These are phyloP conservation scores for Sporothrix mexicana DNA, from an alignment of 2,329 filamentous ascomycete genomes.

Conservation along the genomic window DNA sequence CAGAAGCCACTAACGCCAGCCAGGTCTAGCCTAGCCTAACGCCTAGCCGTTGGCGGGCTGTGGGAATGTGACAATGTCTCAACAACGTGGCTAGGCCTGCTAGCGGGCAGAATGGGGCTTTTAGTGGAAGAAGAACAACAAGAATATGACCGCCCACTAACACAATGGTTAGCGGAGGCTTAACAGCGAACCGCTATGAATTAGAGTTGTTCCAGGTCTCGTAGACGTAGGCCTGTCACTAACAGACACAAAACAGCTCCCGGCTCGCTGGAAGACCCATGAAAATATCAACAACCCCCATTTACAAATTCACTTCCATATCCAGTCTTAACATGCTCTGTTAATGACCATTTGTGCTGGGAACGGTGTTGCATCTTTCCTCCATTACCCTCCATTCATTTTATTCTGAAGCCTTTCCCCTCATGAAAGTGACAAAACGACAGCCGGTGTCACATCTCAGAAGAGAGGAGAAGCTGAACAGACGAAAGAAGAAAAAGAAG, in stretches of 20 bases:
- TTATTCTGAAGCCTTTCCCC: not conserved
- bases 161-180: no score
- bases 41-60: not conserved
- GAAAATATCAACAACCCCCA: not conserved
- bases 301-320: not conserved
- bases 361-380: not conserved
- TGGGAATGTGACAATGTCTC: not conserved
- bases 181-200: no score
- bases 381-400: not conserved
- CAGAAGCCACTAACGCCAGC: no score
- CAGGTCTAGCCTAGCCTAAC: no score
- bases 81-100: slow-evolving; percentile 22
- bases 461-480: not conserved
- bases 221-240: not conserved
- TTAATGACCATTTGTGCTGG: slow-evolving; percentile 6
- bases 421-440: not conserved
- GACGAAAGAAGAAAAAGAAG: not conserved
- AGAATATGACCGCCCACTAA: no score
- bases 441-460: slow-evolving; percentile 19
- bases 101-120: not conserved
- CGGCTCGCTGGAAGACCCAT: not conserved
- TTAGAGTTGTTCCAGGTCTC: no score
- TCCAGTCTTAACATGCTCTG: slow-evolving; percentile 5
- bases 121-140: no score
- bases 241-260: not conserved